Base-by-base conservation (phyloP, 116 monocot species). In the Cymodocea nodosa region DNA sequence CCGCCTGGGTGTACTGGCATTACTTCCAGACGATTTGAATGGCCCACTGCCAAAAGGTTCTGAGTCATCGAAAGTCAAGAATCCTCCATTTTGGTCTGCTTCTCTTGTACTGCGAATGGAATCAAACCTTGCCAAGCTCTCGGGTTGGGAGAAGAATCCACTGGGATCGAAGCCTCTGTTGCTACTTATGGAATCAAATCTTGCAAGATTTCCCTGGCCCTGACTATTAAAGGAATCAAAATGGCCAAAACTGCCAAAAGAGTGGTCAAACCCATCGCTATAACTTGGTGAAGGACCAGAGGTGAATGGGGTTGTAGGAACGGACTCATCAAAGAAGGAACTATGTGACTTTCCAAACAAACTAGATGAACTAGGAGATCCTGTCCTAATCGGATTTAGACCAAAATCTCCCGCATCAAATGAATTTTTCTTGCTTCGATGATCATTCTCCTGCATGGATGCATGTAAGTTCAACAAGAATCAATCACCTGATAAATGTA, bases 201-300 rank as follows among this genome's bases (percentile, higher is more conserved):
- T 75, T 18, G 80, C 50, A 50, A 80, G 30, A 30, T 30, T 70
- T 50, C 79, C 80, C 51, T 71, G 69, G 20, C 62, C 79, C 6
- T 69, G 71, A 20, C 68, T 79, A 34, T 69, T 82, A 74, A 91
- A 97, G 52, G 89, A 92, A 75, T 98, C 92, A 49, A 86, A 98
- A 54, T 72, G 64, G 22, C 80, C 62, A 30, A 82, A 98, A 51
- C 61, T 70, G 63, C 81, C 80, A 11, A 85, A 91, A 25, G 71
- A 62, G 51, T 71, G 69, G 60, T 84, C 69, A 1, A 39, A 23
- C 4, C 74, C 72, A 57, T 86, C 82, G 69, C 71, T 81, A 65
- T 79, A 92, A 11, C 74, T 78, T n/a, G 77, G 83, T 5, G 76
- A 81, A 4, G 79, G 76, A 23, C 68, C 68, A 50, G 78, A 81